Base-by-base conservation (phyloP, 768 basidiomycete genomes). In the Jaapia argillacea region DNA sequence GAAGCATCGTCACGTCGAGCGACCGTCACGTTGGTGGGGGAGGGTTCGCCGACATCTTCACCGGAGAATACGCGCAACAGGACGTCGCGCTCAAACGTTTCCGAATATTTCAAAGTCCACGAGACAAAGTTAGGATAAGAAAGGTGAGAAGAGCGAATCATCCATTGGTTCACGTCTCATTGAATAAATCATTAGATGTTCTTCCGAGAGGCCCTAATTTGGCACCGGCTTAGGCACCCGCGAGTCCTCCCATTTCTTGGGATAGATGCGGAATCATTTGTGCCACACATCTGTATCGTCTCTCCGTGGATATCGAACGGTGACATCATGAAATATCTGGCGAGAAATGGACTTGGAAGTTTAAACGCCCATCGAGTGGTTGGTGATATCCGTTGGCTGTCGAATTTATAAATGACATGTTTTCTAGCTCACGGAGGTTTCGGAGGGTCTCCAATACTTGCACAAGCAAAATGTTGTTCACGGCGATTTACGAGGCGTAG, bases 151-250 rank as follows among this genome's bases (percentile, higher is more conserved):
- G 16, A 10, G 28, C n/a, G n/a, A n/a, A n/a, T n/a, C n/a, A n/a
- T n/a, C n/a, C n/a, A n/a, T n/a, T n/a, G n/a, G n/a, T n/a, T n/a
- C n/a, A n/a, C n/a, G n/a, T n/a, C n/a, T n/a, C n/a, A n/a, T n/a
- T n/a, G 10, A 38, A 38, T 38, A 22, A 7, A 10, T 6, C 12
- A 10, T 12, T 21, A 38, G 37, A 22, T 6, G 38, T 45, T 45
- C 24, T 45, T 14, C 38, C 12, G 26, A 18, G 44, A 45, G 20
- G 44, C 44, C 10, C 5, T 45, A 18, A 18, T 45, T 6, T 45
- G 44, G 44, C 38, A 27, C 5, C 37, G 33, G 5, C 44, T 45
- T 6, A 6, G 37, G 10, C 44, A 45, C 24, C 37, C 37, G 6
- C 16, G 41, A 18, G 33, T 45, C 16, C 22, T 45, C 12, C 38